A percentile compares a stretch with the other conserved stretches of the same genome.
phyloP scores from a whole-genome alignment of 345 rosid genomes.

The Eutrema japonicum region DNA sequence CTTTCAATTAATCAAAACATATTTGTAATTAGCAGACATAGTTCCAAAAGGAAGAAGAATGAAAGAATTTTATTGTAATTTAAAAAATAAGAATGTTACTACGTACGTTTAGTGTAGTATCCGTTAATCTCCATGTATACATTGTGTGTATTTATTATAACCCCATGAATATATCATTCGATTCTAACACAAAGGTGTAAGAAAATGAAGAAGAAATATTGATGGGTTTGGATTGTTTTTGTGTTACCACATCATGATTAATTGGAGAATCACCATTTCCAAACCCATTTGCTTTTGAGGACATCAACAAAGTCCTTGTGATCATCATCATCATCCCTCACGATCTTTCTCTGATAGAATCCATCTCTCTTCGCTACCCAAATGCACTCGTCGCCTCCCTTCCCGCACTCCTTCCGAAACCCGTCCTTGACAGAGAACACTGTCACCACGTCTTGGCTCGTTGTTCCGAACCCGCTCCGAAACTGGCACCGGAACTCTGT shows the following conservation, averaged over 20 bases:
- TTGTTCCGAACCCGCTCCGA: constrained; percentile 40
- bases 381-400: constrained; percentile 28
- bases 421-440: constrained; percentile 25
- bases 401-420: constrained; percentile 25
- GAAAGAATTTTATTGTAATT: background rate
- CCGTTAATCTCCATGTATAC: background rate
- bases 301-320: constrained; percentile 17
- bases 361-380: constrained; percentile 43
- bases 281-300: constrained; percentile 41
- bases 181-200: background rate
- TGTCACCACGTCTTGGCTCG: constrained; percentile 26
- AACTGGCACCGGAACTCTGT: constrained; percentile 41
- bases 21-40: background rate
- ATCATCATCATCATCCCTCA: background rate
- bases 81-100: background rate
- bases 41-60: background rate
- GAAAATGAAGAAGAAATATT: background rate
- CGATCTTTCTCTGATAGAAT: constrained; percentile 24
- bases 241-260: background rate
- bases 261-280: constrained; percentile 36
- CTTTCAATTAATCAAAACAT: no score
- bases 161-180: constrained; percentile 11
- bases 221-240: background rate
- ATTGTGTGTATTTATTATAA: constrained; percentile 7
- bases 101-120: background rate